These are phyloP conservation scores for Fonsecaea erecta DNA, from an alignment of 2,329 filamentous ascomycete species.

Conservation along the genomic window DNA sequence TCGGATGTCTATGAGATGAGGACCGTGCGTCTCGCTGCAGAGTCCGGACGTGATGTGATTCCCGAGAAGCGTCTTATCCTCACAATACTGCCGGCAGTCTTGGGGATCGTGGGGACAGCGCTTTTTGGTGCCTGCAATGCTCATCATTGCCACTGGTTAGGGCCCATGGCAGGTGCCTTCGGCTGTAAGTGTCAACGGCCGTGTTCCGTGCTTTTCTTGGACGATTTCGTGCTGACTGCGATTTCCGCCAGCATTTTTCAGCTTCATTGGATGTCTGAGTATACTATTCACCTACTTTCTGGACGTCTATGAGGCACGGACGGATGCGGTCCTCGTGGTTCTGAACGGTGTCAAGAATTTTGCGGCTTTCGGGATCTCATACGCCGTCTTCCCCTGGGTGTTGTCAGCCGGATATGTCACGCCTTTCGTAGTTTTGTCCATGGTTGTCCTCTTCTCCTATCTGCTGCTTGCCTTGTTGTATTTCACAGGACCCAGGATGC, in stretches of 20 bases:
- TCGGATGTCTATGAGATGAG: constrained; percentile 1
- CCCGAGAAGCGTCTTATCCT: constrained; percentile 2
- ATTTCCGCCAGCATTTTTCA: constrained; percentile 8
- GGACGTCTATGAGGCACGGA: constrained; percentile 15
- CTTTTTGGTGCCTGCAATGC: constrained; percentile 9
- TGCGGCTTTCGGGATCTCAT: constrained; percentile 10
- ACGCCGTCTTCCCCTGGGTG: constrained; percentile 13
- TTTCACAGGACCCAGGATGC: background rate
- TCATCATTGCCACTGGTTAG: constrained; percentile 12
- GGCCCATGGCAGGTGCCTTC: constrained; percentile 6
- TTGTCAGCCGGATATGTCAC: background rate
- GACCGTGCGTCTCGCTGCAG: background rate
- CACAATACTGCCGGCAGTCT: background rate
- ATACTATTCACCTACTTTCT: constrained; percentile 5
- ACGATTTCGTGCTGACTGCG: background rate
- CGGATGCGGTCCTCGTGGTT: constrained; percentile 7
- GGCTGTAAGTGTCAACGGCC: background rate
- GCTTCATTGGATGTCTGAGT: background rate
- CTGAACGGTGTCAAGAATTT: constrained; percentile 16
- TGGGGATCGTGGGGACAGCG: constrained; percentile 2
- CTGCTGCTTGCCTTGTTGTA: constrained; percentile 1
- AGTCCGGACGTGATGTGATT: background rate
- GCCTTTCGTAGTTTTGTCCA: constrained; percentile 4
- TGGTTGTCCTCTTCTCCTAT: background rate
- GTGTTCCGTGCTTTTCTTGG: too few species aligned